A percentile compares a stretch with the other conserved stretches of the same genome.
Evolutionary conservation across 2,329 filamentous ascomycete species (phyloP).

Genomic region (Aspergillus unguis): DNA sequence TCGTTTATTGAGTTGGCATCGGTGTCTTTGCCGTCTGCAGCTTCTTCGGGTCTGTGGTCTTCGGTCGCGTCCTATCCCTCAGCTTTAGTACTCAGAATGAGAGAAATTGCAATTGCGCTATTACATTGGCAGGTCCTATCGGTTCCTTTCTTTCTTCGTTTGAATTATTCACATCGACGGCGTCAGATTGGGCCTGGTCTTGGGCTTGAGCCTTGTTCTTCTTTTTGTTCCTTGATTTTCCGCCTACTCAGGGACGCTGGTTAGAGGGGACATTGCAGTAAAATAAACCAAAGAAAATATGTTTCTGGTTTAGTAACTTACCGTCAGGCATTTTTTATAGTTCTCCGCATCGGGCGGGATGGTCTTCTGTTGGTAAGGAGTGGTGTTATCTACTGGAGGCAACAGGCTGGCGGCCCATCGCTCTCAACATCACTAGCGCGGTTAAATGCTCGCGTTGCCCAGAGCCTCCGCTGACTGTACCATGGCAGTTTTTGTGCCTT

Average conservation of each 20-base stretch:
- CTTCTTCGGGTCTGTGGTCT: slow-evolving; percentile 26
- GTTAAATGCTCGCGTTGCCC: slow-evolving; percentile 11
- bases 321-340: slow-evolving; percentile 23
- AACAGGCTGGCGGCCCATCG: slow-evolving; percentile 18
- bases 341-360: not conserved
- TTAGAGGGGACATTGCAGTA: slow-evolving; percentile 1
- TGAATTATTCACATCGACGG: not conserved
- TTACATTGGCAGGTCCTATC: slow-evolving; percentile 17
- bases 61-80: slow-evolving; percentile 18
- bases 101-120: not conserved
- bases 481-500: not conserved
- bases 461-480: slow-evolving; percentile 5
- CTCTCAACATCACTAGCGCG: slow-evolving; percentile 39
- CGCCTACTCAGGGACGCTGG: slow-evolving; percentile 31
- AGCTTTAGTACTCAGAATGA: slow-evolving; percentile 17
- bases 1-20: slow-evolving; percentile 26
- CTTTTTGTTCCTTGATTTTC: slow-evolving; percentile 57
- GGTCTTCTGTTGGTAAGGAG: not conserved
- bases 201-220: slow-evolving; percentile 54
- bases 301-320: slow-evolving; percentile 5
- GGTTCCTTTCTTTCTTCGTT: slow-evolving; percentile 21
- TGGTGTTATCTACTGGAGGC: slow-evolving; percentile 7
- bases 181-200: slow-evolving; percentile 43
- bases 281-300: not conserved
- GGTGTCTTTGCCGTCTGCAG: slow-evolving; percentile 41